Percentiles rank a stretch among this genome's conserved stretches.
phyloP scores from a whole-genome alignment of 768 basidiomycete genomes.

The Tubosaeta sp. region DNA sequence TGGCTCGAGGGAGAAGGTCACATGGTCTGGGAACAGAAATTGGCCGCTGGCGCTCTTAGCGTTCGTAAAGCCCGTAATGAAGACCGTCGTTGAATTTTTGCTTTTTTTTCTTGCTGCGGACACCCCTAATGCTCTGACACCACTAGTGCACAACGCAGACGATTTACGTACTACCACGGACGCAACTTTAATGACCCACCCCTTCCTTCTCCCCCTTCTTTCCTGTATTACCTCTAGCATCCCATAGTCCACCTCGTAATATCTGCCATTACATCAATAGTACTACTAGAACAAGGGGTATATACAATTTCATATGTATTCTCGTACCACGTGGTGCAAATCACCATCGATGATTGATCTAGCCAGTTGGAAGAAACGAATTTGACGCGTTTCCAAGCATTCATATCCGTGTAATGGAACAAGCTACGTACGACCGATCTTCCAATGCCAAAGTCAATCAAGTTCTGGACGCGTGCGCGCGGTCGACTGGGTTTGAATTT shows the following conservation, averaged over 20 bases:
- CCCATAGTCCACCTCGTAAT: slow-evolving; percentile 21
- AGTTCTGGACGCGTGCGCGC: slow-evolving; percentile 16
- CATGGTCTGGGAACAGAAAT: slow-evolving; percentile 57
- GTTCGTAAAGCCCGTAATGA: slow-evolving; percentile 34
- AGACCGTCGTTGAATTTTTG: slow-evolving; percentile 34
- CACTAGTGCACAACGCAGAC: slow-evolving; percentile 13
- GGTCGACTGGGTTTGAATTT: slow-evolving; percentile 19
- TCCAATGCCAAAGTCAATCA: slow-evolving; percentile 20
- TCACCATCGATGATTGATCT: slow-evolving; percentile 15
- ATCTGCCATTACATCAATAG: slow-evolving; percentile 12
- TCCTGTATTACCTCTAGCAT: slow-evolving; percentile 21
- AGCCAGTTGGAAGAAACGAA: slow-evolving; percentile 8
- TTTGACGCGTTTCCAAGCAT: slow-evolving; percentile 20
- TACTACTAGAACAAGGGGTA: slow-evolving; percentile 9
- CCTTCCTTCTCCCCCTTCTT: slow-evolving; percentile 1
- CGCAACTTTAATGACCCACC: slow-evolving; percentile 15
- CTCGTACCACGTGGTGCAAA: slow-evolving; percentile 8
- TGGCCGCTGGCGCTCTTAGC: slow-evolving; percentile 34
- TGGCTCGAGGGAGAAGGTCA: slow-evolving; percentile 71
- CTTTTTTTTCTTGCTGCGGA: neutral
- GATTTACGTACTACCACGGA: slow-evolving; percentile 26
- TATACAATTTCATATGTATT: slow-evolving; percentile 14
- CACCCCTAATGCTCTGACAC: slow-evolving; percentile 10
- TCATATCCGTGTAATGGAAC: neutral
- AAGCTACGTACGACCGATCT: slow-evolving; percentile 9